Percentiles rank a stretch among this genome's conserved stretches.
Conservation (phyloP, 2,329 filamentous ascomycete species). For the Camptophora hylomeconis region DNA sequence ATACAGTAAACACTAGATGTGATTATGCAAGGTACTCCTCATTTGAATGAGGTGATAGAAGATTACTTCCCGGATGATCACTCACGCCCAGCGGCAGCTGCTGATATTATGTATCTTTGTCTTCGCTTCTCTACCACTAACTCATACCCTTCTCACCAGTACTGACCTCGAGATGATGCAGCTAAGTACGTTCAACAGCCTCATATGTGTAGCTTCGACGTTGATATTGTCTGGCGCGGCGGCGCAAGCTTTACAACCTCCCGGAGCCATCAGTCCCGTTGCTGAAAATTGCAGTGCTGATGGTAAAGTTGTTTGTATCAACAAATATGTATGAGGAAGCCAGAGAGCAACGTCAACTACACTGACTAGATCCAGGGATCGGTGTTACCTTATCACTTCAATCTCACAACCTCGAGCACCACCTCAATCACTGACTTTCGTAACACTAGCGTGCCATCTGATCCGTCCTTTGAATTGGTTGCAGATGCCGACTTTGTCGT, state of each 20-base stretch:
- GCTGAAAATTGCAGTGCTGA: constrained; percentile 20
- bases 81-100: too few relatives aligned
- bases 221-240: too few relatives aligned
- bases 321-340: constrained; percentile 22
- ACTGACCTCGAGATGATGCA: too few relatives aligned
- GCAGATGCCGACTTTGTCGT: constrained; percentile 25
- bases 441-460: constrained; percentile 21
- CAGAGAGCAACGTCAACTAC: not conserved
- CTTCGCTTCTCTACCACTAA: too few relatives aligned
- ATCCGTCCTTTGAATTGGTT: constrained; percentile 22
- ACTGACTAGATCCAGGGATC: constrained; percentile 7
- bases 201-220: too few relatives aligned
- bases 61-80: too few relatives aligned
- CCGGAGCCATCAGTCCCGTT: constrained; percentile 19
- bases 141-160: too few relatives aligned
- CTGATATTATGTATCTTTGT: too few relatives aligned
- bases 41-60: too few relatives aligned
- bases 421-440: constrained; percentile 18
- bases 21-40: too few relatives aligned
- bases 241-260: constrained; percentile 15
- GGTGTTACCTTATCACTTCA: constrained; percentile 27
- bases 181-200: too few relatives aligned
- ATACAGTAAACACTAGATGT: too few relatives aligned
- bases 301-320: constrained; percentile 24
- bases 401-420: constrained; percentile 20